Evolutionary conservation across 306 rosid species (phyloP), one percentile per base, ranked within the genome.

Genomic region (Mucuna pruriens): DNA sequence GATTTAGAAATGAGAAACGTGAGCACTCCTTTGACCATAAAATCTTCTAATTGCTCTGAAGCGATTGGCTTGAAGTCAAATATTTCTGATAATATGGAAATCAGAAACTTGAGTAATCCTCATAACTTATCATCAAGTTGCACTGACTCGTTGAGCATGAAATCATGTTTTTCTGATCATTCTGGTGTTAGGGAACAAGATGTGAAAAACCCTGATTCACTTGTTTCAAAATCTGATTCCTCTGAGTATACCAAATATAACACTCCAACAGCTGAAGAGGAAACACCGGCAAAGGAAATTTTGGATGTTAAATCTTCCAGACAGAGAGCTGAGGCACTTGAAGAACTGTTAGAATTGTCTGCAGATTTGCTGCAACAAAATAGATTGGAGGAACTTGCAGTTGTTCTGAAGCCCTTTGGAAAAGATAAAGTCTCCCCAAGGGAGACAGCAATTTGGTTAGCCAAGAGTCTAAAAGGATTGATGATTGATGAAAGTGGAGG

Each of bases 371-470:
- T 94, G 83, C 91, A 94, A 86, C 88, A 91, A 34, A 86, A 88
- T 68, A 91, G 94, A 84, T 68, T 92, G 80, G 97, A 92, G 85
- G 98, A 94, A 78, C 97, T 94, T 29, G 84, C 94, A 25, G 89
- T 94, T 77, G 95, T 94, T 58, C 75, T 94, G 83, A 92, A 86
- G 85, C 98, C 98, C 49, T 94, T 94, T 19, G 98, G 98, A 67
- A 94, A 94, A 85, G 95, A 88, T 76, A 91, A 90, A 83, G 97
- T 92, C 45, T 92, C 98, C 42, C 95, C 98, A 38, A 92, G 97
- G 82, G 98, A 94, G 89, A 92, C 98, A 3, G 97, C 97, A 25
- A 94, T 94, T 87, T 94, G 98, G 98, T 88, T 94, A 51, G 98
- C 97, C 11, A 94, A 89, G 90, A 94, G 98, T 83, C 89, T 94